Percentiles rank a stretch among this genome's conserved stretches.
Evolutionary conservation across 495 filamentous ascomycete genomes (phyloP).

Genomic region (Annulohypoxylon nitens): DNA sequence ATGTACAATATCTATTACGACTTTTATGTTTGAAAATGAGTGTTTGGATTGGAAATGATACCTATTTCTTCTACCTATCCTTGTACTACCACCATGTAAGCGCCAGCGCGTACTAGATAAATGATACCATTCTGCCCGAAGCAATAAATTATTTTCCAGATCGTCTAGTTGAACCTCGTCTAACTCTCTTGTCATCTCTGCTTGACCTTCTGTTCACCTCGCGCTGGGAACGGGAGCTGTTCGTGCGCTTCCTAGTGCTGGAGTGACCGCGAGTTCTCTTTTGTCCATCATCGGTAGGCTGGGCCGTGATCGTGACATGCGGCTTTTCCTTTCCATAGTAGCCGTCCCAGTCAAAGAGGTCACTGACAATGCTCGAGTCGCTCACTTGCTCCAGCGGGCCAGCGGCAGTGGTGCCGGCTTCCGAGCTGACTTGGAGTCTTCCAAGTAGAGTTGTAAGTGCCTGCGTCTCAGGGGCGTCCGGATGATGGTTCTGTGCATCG

Average conservation of each 20-base stretch:
- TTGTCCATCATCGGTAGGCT: not conserved
- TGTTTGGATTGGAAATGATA: conserved; percentile 15
- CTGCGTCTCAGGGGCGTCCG: not conserved
- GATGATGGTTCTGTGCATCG: not conserved
- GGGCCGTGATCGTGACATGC: not conserved
- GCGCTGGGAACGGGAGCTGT: not conserved
- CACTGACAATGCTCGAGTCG: not conserved
- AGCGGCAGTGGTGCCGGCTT: not conserved
- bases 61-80: conserved; percentile 15
- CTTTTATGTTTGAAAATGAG: not conserved
- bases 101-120: conserved; percentile 1
- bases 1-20: conserved; percentile 3
- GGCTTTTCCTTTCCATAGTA: not conserved
- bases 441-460: not conserved
- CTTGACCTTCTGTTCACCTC: not conserved
- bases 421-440: not conserved
- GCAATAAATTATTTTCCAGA: not conserved
- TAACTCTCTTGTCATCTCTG: not conserved
- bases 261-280: not conserved
- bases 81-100: conserved; percentile 29
- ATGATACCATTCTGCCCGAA: not conserved
- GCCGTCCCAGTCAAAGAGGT: not conserved
- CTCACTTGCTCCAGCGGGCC: not conserved
- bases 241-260: not conserved
- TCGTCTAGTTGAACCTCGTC: not conserved